These are phyloP conservation scores for Salix exigua DNA, from an alignment of 345 rosid genomes.

Conservation along the genomic window DNA sequence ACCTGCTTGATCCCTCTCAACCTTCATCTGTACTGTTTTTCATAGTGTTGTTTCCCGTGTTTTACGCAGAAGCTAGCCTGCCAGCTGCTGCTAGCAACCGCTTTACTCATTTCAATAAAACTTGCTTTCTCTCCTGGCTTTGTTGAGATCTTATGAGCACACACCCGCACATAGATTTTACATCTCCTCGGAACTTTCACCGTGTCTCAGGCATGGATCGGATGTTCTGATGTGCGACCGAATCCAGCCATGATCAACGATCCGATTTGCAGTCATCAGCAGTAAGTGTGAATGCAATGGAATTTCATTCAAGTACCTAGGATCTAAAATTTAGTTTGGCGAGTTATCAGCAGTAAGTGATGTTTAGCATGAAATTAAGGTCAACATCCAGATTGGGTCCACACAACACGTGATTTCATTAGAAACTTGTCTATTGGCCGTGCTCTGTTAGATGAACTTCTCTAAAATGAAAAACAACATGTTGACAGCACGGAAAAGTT, in stretches of 20 bases:
- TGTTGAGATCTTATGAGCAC: neutral
- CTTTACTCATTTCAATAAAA: neutral
- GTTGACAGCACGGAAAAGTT: too few relatives aligned
- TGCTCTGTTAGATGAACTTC: too few relatives aligned
- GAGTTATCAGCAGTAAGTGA: too few relatives aligned
- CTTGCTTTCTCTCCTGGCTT: neutral
- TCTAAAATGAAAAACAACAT: too few relatives aligned
- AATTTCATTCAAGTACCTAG: too few relatives aligned
- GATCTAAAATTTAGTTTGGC: neutral
- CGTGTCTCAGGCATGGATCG: neutral
- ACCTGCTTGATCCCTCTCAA: neutral
- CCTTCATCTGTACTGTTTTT: neutral
- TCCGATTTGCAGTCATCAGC: neutral
- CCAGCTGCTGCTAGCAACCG: neutral
- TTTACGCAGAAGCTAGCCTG: neutral
- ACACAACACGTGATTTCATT: too few relatives aligned
- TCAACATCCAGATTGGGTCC: too few relatives aligned
- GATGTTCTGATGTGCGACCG: neutral
- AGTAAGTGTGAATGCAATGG: too few relatives aligned
- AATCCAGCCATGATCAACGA: neutral
- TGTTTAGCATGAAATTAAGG: too few relatives aligned
- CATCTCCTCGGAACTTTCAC: neutral
- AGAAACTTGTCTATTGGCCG: too few relatives aligned
- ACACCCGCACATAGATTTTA: neutral
- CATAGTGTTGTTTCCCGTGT: neutral